Evolutionary conservation across 78 protist species (phyloP), one percentile per base, ranked within the genome.

Genomic region (slime mould (Dictyostelium discoideum)): DNA sequence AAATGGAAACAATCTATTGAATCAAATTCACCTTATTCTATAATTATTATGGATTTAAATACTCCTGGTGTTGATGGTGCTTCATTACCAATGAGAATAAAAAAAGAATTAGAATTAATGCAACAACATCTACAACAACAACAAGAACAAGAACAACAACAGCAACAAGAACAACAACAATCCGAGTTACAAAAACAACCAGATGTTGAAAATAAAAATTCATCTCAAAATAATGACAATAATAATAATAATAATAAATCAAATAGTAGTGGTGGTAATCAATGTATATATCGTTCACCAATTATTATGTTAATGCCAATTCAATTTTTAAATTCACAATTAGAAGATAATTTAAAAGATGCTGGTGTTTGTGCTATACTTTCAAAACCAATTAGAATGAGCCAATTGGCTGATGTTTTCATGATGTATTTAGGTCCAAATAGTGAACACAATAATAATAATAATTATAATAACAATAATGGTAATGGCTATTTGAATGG

Each of bases 31-130:
- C 94, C 86, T 0, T 89, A 89, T 20, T 89, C 94, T 0, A 13
- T 89, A 20, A 80, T 89, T 1, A 80, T 89, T 26, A 63, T 89
- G 65, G 94, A 89, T 32, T 44, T 29, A 26, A 42, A 69, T 60
- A 69, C 94, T 9, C 80, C 74, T 11, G 83, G 82, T 13, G 84
- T 57, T 40, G 94, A 81, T 44, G 80, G 78, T 22, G 63, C 80
- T 6, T 2, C 39, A 5, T 46, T 89, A 14, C 24, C 87, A 20
- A 80, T 48, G 50, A 90, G 80, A 44, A 78, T 90, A 5, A 87
- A 63, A 4, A 54, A 24, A 10, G 74, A 87, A 24, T 57, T 69
- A 13, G 44, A 76, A 40, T 40, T 69, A 22, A 37, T 20, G 3
- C 10, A 65, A 24, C 32, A 65, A 65, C 39, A 20, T 24, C 13